Percentiles rank a stretch among this genome's conserved stretches.
phyloP scores from a whole-genome alignment of 2,329 filamentous ascomycete genomes.

The Celoporthe dispersa region DNA sequence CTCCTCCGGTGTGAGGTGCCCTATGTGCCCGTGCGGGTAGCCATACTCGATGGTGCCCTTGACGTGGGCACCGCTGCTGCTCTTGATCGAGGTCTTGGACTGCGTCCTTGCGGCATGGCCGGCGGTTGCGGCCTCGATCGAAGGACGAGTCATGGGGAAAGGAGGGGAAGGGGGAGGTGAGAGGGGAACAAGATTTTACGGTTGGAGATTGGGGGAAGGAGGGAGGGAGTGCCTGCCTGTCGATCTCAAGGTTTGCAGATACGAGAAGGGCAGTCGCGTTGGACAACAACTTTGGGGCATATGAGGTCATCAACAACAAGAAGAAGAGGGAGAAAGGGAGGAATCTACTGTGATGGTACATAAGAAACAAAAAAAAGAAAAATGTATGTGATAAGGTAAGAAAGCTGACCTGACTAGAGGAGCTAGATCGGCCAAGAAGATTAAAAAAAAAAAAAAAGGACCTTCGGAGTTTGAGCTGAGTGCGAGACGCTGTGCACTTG shows the following conservation, averaged over 20 bases:
- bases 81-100: slow-evolving; percentile 23
- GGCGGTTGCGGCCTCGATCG: slow-evolving; percentile 20
- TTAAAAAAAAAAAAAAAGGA: not conserved
- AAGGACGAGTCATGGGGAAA: slow-evolving; percentile 1
- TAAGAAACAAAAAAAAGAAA: too few relatives aligned
- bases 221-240: not conserved
- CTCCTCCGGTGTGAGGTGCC: slow-evolving; percentile 74
- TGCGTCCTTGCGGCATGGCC: slow-evolving; percentile 17
- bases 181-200: not conserved
- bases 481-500: not conserved
- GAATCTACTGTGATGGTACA: not conserved
- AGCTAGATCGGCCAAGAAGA: not conserved
- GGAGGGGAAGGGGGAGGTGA: not conserved
- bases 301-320: not conserved
- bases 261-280: not conserved
- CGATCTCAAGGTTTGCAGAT: not conserved
- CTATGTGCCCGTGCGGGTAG: slow-evolving; percentile 79
- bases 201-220: not conserved
- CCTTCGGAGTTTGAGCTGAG: slow-evolving; percentile 2
- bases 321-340: not conserved
- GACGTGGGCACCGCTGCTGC: slow-evolving; percentile 7
- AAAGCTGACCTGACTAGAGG: not conserved
- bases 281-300: not conserved
- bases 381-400: not conserved
- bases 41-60: slow-evolving; percentile 42